phyloP scores from a whole-genome alignment of 2,329 filamentous ascomycete species.

The Colletotrichum salicis region DNA sequence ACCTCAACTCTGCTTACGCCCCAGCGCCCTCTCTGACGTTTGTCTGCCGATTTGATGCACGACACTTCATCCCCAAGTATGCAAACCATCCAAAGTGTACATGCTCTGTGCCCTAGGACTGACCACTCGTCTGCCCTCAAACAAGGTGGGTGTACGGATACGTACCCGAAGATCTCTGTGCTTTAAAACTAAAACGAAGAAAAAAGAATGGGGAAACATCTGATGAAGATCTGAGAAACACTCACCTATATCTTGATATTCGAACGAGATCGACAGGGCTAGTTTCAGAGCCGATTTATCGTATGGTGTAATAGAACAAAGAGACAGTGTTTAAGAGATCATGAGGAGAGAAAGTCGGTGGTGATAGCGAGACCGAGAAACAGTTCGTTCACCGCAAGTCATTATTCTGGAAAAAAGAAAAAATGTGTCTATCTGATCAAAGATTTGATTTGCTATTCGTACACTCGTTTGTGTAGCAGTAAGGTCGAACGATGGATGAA shows the following conservation, averaged over 20 bases:
- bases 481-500: not conserved
- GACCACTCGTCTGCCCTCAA: conserved; percentile 4
- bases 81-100: conserved; percentile 18
- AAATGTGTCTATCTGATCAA: not conserved
- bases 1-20: not conserved
- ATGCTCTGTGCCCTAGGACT: not conserved
- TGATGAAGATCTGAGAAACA: conserved; percentile 12
- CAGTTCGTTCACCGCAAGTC: not conserved
- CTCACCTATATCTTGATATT: conserved; percentile 8
- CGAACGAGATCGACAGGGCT: conserved; percentile 2
- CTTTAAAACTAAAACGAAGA: not conserved
- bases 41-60: conserved; percentile 21
- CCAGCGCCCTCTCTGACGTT: not conserved
- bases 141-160: conserved; percentile 14
- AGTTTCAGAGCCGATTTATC: not conserved
- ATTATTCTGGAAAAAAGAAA: not conserved
- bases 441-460: not conserved
- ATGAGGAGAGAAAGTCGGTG: not conserved
- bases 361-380: not conserved
- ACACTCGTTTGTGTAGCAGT: not conserved
- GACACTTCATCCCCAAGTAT: not conserved
- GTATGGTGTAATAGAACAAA: not conserved
- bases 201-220: conserved; percentile 25
- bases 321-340: not conserved
- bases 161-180: conserved; percentile 3